Evolutionary conservation across 164 flowering plant species (phyloP), one percentile per base, ranked within the genome.

Genomic region (Vitis amurensis): DNA sequence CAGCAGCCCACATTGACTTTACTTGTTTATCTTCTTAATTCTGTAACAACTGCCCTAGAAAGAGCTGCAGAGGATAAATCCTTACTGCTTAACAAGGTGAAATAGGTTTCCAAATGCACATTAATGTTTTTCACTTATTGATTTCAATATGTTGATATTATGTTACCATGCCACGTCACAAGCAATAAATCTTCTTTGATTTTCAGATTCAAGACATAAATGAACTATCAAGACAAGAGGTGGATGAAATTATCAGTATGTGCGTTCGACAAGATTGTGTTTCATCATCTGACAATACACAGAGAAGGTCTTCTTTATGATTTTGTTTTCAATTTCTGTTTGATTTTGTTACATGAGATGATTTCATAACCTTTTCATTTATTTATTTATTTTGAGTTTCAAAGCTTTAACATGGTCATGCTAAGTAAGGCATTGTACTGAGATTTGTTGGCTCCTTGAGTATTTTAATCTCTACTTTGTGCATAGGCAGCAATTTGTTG

Each of bases 181-280:
- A 11, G 60, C 15, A 17, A 30, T 29, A 48, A 50, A 27, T 50
- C 15, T 50, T 59, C 16, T 75, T 17, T 72, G 27, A 8, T 50
- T 73, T 75, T 74, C 70, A 95, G 99, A 87, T 93, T 70, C 91
- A 82, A 75, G 96, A 95, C 76, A 85, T 95, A 71, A 95, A 95
- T 82, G 99, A 95, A 72, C 80, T 91, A 49, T 89, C 99, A 63
- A 86, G 99, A 61, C 97, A 90, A 80, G 99, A 95, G 76, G 99
- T 95, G 52, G 98, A 95, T 79, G 92, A 86, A 75, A 87, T 93
- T 16, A 89, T 93, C 64, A 83, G 51, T 72, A 70, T 79, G 72
- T 93, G 82, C 82, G 81, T 70, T 68, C 76, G 76, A 61, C 78
- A 77, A 69, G 89, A 80, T 50, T 78, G 68, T 74, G 72, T 85